Evolutionary conservation across 495 filamentous ascomycete genomes (phyloP).

Genomic region (Trichoderma erinaceum): DNA sequence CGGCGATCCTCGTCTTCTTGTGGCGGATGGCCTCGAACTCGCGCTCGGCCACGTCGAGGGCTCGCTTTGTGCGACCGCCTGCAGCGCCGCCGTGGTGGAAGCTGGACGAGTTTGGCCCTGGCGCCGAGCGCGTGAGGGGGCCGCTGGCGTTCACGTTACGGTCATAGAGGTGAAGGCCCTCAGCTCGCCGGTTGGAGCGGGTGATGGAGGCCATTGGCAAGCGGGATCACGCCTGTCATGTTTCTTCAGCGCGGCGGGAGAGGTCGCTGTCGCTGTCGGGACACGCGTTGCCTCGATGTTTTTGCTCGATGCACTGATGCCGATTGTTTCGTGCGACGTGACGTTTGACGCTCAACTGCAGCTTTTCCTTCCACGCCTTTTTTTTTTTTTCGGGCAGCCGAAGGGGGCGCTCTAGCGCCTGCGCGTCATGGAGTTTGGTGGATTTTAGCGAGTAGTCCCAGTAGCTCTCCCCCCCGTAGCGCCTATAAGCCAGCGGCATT

Average conservation of each 20-base stretch:
- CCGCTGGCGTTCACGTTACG: conserved; percentile 6
- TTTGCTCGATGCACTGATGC: conserved; percentile 6
- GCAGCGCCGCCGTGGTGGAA: conserved; percentile 18
- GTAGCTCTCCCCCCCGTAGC: neutral
- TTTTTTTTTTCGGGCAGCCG: neutral
- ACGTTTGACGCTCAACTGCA: conserved; percentile 5
- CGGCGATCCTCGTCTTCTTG: conserved; percentile 32
- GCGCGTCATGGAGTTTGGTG: neutral
- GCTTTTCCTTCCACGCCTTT: neutral
- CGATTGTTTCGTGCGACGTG: conserved; percentile 16
- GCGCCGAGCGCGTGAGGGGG: conserved; percentile 18
- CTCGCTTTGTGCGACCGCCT: conserved; percentile 25
- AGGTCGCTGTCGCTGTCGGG: conserved; percentile 8
- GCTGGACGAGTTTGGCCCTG: conserved; percentile 15
- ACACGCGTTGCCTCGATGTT: conserved; percentile 10
- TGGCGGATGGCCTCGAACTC: conserved; percentile 25
- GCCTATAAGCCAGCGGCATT: neutral
- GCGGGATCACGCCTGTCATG: neutral
- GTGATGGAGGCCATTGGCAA: conserved; percentile 31
- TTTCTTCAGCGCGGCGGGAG: conserved; percentile 9
- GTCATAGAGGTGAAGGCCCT: conserved; percentile 22
- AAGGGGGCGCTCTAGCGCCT: conserved; percentile 13
- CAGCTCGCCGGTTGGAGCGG: conserved; percentile 32
- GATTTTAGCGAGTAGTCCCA: neutral
- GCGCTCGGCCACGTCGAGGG: conserved; percentile 23